Conservation (phyloP, 768 basidiomycete species). For the Hericium rajendrae region DNA sequence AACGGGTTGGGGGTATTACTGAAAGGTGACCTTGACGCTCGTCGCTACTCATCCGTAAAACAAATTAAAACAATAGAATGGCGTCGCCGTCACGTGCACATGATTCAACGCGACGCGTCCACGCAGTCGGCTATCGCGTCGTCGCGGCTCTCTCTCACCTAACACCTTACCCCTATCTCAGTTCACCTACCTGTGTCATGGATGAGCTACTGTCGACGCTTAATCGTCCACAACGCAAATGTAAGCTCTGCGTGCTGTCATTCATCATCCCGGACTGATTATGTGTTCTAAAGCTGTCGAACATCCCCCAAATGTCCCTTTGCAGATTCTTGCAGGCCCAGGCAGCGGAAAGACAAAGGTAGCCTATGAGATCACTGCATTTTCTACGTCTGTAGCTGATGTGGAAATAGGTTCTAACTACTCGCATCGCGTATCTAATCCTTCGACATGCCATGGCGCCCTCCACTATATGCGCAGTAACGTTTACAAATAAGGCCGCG, state of each 20-base stretch:
- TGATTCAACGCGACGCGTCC: too few species aligned
- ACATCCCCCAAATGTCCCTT: slow-evolving; percentile 47
- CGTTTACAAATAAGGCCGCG: slow-evolving; percentile 86
- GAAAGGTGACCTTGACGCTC: too few species aligned
- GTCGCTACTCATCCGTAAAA: too few species aligned
- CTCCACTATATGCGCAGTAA: slow-evolving; percentile 65
- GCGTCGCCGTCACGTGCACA: too few species aligned
- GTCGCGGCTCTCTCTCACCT: too few species aligned
- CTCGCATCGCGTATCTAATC: slow-evolving; percentile 60
- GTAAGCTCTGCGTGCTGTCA: background rate
- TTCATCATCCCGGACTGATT: background rate
- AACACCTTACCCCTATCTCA: too few species aligned
- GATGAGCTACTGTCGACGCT: background rate
- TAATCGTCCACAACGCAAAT: background rate
- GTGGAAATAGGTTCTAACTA: slow-evolving; percentile 46
- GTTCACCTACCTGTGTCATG: background rate
- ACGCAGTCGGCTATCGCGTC: too few species aligned
- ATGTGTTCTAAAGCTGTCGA: slow-evolving; percentile 43
- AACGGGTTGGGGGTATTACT: too few species aligned
- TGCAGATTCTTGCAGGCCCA: slow-evolving; percentile 80
- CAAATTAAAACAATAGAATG: too few species aligned
- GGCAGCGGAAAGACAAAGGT: slow-evolving; percentile 68
- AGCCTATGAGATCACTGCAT: background rate
- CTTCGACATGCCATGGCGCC: slow-evolving; percentile 40
- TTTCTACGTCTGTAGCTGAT: background rate